These are phyloP conservation scores for Penicillium brevicompactum DNA, from an alignment of 2,329 filamentous ascomycete species.

Conservation along the genomic window DNA sequence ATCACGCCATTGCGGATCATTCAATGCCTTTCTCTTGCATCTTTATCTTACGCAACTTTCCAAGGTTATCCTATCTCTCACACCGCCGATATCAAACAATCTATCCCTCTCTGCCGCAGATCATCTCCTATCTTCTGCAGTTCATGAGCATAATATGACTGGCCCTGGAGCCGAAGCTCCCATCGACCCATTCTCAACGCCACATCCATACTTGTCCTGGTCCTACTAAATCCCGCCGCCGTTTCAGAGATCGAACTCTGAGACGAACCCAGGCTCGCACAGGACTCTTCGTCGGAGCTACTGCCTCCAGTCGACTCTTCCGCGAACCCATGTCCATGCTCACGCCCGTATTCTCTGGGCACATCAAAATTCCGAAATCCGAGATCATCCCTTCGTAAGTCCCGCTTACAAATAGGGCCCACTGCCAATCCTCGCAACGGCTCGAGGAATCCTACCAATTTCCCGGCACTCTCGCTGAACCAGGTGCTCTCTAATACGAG, in stretches of 20 bases:
- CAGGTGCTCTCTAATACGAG: slow-evolving; percentile 36
- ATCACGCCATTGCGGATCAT: slow-evolving; percentile 5
- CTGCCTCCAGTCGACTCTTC: not conserved
- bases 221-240: not conserved
- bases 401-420: slow-evolving; percentile 1
- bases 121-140: slow-evolving; percentile 30
- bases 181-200: slow-evolving; percentile 16
- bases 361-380: too few relatives aligned
- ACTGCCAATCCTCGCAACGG: slow-evolving; percentile 33
- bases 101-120: slow-evolving; percentile 35
- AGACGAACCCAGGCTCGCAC: not conserved
- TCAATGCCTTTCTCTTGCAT: not conserved
- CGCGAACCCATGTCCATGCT: not conserved
- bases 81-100: slow-evolving; percentile 31
- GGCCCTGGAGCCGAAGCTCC: slow-evolving; percentile 35
- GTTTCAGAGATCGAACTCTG: not conserved
- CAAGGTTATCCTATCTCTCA: slow-evolving; percentile 2
- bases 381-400: too few relatives aligned
- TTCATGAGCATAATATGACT: slow-evolving; percentile 38
- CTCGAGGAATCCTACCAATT: slow-evolving; percentile 38
- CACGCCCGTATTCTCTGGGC: too few relatives aligned
- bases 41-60: not conserved
- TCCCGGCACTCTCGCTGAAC: slow-evolving; percentile 42
- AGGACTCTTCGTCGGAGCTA: slow-evolving; percentile 14
- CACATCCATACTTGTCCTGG: not conserved